Percentiles rank a stretch among this genome's conserved stretches.
Evolutionary conservation across 2,329 filamentous ascomycete genomes (phyloP).

Genomic region (Fusarium veterinarium): DNA sequence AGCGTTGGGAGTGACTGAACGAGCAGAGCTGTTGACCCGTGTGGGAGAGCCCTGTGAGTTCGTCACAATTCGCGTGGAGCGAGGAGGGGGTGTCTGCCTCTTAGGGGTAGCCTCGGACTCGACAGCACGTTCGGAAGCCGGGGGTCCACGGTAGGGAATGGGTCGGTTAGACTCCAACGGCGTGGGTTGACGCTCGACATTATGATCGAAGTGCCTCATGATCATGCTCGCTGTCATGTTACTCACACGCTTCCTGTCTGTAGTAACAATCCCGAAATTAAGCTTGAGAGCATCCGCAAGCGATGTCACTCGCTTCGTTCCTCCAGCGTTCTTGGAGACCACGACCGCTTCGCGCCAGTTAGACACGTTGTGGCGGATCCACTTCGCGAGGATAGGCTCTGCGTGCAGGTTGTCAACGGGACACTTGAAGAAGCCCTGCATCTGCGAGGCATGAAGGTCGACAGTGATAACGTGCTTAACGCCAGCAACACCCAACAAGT

Average conservation of each 20-base stretch:
- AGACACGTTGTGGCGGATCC: slow-evolving; percentile 90
- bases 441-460: slow-evolving; percentile 96
- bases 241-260: slow-evolving; percentile 76
- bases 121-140: slow-evolving; percentile 31
- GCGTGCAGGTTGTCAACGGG: slow-evolving; percentile 98
- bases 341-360: slow-evolving; percentile 94
- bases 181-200: slow-evolving; percentile 59
- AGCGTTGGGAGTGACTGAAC: slow-evolving; percentile 17
- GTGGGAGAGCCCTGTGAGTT: slow-evolving; percentile 59
- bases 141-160: slow-evolving; percentile 33
- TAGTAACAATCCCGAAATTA: slow-evolving; percentile 97
- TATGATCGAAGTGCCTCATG: slow-evolving; percentile 72
- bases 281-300: slow-evolving; percentile 95
- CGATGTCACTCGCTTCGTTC: slow-evolving; percentile 96
- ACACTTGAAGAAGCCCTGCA: slow-evolving; percentile 99
- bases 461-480: slow-evolving; percentile 98
- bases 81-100: slow-evolving; percentile 35
- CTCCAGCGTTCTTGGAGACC: slow-evolving; percentile 97
- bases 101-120: slow-evolving; percentile 36
- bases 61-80: slow-evolving; percentile 50
- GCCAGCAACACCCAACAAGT: slow-evolving; percentile 90
- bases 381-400: slow-evolving; percentile 93
- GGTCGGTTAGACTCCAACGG: slow-evolving; percentile 50
- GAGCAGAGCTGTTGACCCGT: slow-evolving; percentile 43
- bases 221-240: slow-evolving; percentile 85